Conservation (phyloP, 805 yeast genomes). For the Tanozyma kutaoensis region DNA sequence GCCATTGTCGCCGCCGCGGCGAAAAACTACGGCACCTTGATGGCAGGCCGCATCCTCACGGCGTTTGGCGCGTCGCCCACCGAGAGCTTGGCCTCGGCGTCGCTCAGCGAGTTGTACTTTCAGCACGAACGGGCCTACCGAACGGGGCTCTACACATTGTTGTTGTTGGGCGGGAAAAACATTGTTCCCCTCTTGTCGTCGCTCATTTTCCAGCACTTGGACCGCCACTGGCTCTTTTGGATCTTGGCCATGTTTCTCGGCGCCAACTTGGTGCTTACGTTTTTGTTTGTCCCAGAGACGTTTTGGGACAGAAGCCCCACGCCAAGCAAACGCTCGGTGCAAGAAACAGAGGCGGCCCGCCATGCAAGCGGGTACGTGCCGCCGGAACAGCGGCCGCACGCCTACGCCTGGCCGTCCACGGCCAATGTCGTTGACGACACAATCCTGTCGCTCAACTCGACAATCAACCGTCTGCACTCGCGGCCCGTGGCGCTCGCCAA, state of each 20-base stretch:
- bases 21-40: slow-evolving; percentile 30
- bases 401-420: slow-evolving; percentile 12
- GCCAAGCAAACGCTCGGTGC: slow-evolving; percentile 30
- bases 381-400: slow-evolving; percentile 15
- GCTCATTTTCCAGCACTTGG: slow-evolving; percentile 32
- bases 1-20: slow-evolving; percentile 43
- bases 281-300: slow-evolving; percentile 50
- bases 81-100: slow-evolving; percentile 46
- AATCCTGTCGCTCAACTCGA: slow-evolving; percentile 5
- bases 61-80: slow-evolving; percentile 53
- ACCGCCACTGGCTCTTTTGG: slow-evolving; percentile 54
- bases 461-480: slow-evolving; percentile 1
- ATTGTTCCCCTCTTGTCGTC: slow-evolving; percentile 44
- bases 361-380: slow-evolving; percentile 13
- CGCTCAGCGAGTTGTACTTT: slow-evolving; percentile 48
- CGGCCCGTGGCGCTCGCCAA: slow-evolving; percentile 1
- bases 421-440: slow-evolving; percentile 4
- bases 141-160: slow-evolving; percentile 42
- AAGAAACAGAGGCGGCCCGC: slow-evolving; percentile 35
- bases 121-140: slow-evolving; percentile 51
- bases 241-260: slow-evolving; percentile 41
- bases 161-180: slow-evolving; percentile 50
- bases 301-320: slow-evolving; percentile 47
- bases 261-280: slow-evolving; percentile 26
- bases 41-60: slow-evolving; percentile 44